Evolutionary conservation across 352 stramenopile species (phyloP).

Genomic region (Phytopythium vexans): DNA sequence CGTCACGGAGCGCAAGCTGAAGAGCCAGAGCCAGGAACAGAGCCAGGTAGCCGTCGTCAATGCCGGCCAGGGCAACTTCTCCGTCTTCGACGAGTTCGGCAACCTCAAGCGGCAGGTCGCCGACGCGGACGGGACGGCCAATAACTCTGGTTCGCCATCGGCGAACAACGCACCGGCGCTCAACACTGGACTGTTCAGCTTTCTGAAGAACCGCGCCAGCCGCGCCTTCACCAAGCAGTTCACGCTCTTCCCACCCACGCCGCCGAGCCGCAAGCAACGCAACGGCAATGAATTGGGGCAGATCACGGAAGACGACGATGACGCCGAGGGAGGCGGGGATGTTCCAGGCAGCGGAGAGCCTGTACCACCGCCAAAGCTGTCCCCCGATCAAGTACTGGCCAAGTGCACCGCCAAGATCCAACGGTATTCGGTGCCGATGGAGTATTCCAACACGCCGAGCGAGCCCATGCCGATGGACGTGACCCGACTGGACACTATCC

Average conservation of each 20-base stretch:
- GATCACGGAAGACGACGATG: constrained; percentile 46
- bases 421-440: constrained; percentile 45
- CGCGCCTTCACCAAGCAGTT: constrained; percentile 69
- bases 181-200: constrained; percentile 76
- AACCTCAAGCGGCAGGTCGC: constrained; percentile 62
- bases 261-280: constrained; percentile 17
- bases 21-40: constrained; percentile 29
- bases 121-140: constrained; percentile 1
- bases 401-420: constrained; percentile 48
- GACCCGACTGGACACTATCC: constrained; percentile 35
- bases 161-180: constrained; percentile 18
- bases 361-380: background rate
- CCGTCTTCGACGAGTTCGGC: constrained; percentile 75
- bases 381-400: constrained; percentile 43
- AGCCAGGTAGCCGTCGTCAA: constrained; percentile 49
- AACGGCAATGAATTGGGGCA: constrained; percentile 20
- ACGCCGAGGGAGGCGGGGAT: constrained; percentile 22
- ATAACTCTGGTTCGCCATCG: constrained; percentile 4
- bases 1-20: constrained; percentile 68
- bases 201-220: constrained; percentile 67
- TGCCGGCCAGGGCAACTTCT: constrained; percentile 57
- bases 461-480: constrained; percentile 60
- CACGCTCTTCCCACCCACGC: constrained; percentile 33
- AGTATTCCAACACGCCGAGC: constrained; percentile 47
- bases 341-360: background rate